Evolutionary conservation across 768 basidiomycete species (phyloP).

Genomic region (Postia placenta): DNA sequence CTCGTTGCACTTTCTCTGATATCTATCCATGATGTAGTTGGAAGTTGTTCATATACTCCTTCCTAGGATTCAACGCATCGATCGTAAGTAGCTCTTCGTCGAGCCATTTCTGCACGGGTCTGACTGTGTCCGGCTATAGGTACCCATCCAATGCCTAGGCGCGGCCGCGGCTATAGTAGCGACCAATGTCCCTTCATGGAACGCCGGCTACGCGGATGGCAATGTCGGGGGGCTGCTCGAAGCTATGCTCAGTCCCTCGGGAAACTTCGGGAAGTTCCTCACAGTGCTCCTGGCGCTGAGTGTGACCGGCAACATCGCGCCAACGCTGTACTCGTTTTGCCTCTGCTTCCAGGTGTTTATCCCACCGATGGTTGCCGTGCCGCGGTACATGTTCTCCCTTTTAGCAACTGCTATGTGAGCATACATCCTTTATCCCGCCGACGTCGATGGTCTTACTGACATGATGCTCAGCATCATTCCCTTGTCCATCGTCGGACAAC

Average conservation of each 20-base stretch:
- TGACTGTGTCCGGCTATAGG: conserved; percentile 15
- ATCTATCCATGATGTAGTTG: conserved; percentile 29
- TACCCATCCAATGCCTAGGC: conserved; percentile 50
- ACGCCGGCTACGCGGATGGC: conserved; percentile 42
- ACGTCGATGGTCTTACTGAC: neutral
- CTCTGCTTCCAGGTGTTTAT: conserved; percentile 68
- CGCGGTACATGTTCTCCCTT: conserved; percentile 65
- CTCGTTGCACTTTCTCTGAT: too few species aligned
- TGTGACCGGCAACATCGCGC: conserved; percentile 75
- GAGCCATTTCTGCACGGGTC: too few species aligned
- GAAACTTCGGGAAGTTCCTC: conserved; percentile 66
- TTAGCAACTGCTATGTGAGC: conserved; percentile 62
- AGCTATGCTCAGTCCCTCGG: conserved; percentile 55
- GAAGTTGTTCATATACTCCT: conserved; percentile 59
- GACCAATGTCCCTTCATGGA: conserved; percentile 50
- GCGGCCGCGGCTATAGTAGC: conserved; percentile 60
- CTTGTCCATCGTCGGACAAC: conserved; percentile 62
- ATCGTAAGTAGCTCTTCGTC: conserved; percentile 35
- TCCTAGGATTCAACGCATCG: conserved; percentile 57
- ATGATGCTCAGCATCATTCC: conserved; percentile 42
- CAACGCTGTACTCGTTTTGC: conserved; percentile 77
- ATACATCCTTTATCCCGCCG: neutral
- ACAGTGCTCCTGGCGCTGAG: conserved; percentile 70
- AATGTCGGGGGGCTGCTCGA: conserved; percentile 59
- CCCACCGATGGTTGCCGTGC: conserved; percentile 51